Evolutionary conservation across 2,329 filamentous ascomycete species (phyloP).

Genomic region (Fusarium nodosum): DNA sequence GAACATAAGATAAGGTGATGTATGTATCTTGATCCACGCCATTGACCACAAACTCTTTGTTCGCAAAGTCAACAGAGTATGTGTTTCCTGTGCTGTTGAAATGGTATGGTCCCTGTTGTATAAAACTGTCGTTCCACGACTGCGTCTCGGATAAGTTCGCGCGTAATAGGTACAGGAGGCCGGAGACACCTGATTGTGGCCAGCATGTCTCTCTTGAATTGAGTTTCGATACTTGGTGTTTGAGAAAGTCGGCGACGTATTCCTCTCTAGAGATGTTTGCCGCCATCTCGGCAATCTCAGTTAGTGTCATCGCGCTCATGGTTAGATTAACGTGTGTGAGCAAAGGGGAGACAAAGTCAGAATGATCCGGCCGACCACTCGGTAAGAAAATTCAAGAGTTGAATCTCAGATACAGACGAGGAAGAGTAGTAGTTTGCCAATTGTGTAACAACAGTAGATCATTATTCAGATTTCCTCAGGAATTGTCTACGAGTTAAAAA

Average conservation of each 20-base stretch:
- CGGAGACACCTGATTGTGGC: conserved; percentile 16
- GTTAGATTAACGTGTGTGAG: not conserved
- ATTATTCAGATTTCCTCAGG: accelerated
- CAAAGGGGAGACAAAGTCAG: not conserved
- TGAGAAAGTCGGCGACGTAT: conserved; percentile 16
- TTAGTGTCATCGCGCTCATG: not conserved
- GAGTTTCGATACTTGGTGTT: conserved; percentile 11
- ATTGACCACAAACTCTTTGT: conserved; percentile 9
- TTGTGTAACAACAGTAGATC: not conserved
- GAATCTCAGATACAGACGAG: not conserved
- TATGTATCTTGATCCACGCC: conserved; percentile 16
- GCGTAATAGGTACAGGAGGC: not conserved
- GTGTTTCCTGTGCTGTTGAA: conserved; percentile 13
- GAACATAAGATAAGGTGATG: conserved; percentile 9
- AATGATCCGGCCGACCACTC: not conserved
- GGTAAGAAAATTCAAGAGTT: not conserved
- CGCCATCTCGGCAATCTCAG: not conserved
- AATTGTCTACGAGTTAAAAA: not conserved
- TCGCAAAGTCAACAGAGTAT: not conserved
- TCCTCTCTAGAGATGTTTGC: not conserved
- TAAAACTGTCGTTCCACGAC: not conserved
- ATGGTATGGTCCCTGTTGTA: not conserved
- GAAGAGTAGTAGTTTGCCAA: not conserved
- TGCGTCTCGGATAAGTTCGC: conserved; percentile 6
- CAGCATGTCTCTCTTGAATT: conserved; percentile 13